These are phyloP conservation scores for Sclerotinia subarctica DNA, from an alignment of 2,329 filamentous ascomycete genomes.

Conservation along the genomic window DNA sequence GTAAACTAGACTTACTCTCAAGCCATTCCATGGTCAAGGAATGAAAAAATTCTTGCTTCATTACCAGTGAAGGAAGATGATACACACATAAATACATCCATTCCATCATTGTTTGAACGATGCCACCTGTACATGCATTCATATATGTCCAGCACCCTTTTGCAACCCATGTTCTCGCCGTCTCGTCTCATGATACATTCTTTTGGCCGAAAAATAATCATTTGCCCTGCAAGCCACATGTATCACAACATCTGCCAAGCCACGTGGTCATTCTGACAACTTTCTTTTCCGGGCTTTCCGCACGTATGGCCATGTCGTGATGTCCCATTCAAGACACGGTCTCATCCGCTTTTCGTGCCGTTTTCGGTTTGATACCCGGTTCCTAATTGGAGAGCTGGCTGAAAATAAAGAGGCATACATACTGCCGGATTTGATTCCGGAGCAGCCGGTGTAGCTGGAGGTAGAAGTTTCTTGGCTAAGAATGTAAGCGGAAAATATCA, in stretches of 20 bases:
- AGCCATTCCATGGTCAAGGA: neutral
- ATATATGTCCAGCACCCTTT: neutral
- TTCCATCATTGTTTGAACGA: neutral
- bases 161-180: neutral
- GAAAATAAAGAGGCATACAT: neutral
- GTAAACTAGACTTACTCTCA: neutral
- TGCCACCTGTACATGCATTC: neutral
- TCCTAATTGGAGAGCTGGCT: neutral
- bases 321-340: neutral
- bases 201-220: neutral
- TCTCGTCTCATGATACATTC: neutral
- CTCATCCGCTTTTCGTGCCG: neutral
- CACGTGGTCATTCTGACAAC: constrained; percentile 13
- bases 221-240: neutral
- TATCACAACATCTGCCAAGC: constrained; percentile 5
- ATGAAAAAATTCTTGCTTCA: neutral
- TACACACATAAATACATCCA: neutral
- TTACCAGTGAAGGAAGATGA: neutral
- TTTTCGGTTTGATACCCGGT: constrained; percentile 2
- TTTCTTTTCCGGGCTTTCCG: constrained; percentile 2
- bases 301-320: constrained; percentile 8
- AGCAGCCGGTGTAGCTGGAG: neutral
- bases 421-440: neutral
- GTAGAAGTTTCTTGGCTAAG: too few relatives aligned
- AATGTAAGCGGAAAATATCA: neutral